Conservation (phyloP, 768 basidiomycete genomes). For the Naganishia vishniacii region DNA sequence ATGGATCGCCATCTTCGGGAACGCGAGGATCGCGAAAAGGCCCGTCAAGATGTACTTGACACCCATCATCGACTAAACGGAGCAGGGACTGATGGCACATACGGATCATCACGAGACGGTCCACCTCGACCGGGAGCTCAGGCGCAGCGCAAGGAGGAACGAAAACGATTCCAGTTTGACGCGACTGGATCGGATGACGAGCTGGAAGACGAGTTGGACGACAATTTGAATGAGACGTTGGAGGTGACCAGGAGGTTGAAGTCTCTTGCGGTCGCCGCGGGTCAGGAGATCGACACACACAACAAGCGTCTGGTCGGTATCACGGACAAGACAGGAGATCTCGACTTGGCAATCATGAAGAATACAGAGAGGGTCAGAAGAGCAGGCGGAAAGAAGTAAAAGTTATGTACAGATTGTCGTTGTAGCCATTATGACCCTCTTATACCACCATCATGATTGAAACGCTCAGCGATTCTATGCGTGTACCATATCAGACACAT, state of each 20-base stretch:
- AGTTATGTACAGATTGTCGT: background rate
- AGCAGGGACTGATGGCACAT: conserved; percentile 60
- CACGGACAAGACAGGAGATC: conserved; percentile 65
- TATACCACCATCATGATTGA: background rate
- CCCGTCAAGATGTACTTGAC: conserved; percentile 77
- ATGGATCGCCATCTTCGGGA: conserved; percentile 82
- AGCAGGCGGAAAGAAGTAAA: conserved; percentile 28
- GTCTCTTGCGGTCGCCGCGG: conserved; percentile 72
- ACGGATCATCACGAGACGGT: conserved; percentile 50
- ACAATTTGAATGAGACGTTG: conserved; percentile 79
- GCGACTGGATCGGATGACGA: conserved; percentile 85
- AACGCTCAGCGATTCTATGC: background rate
- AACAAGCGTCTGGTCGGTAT: conserved; percentile 72
- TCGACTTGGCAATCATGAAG: conserved; percentile 68
- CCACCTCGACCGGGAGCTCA: conserved; percentile 54
- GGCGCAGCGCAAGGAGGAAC: conserved; percentile 60
- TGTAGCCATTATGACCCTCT: background rate
- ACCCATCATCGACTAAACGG: conserved; percentile 77
- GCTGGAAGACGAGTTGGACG: conserved; percentile 87
- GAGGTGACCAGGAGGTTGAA: conserved; percentile 72
- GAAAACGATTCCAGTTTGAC: conserved; percentile 86
- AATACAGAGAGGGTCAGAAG: conserved; percentile 71
- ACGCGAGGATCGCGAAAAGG: conserved; percentile 71
- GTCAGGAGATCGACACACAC: conserved; percentile 80
- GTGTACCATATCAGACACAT: background rate